Conservation (phyloP, 2,329 filamentous ascomycete genomes). For the Beauveria asiatica region DNA sequence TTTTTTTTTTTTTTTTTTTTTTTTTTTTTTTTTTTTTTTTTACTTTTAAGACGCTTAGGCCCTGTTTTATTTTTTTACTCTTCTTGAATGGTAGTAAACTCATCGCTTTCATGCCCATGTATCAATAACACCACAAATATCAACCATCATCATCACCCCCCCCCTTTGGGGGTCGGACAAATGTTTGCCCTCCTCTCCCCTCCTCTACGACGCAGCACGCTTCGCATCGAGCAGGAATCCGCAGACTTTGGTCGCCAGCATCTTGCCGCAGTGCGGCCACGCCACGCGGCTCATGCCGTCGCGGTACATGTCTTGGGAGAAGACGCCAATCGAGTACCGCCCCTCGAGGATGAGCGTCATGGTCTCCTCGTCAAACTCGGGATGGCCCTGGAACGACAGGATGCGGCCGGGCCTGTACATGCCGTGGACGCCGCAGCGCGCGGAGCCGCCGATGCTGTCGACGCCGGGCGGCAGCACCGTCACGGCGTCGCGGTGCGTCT, state of each 20-base stretch:
- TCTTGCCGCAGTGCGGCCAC: constrained; percentile 2
- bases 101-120: constrained; percentile 3
- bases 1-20: not conserved
- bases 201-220: not conserved
- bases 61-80: constrained; percentile 1
- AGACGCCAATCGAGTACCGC: constrained; percentile 20
- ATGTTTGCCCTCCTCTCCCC: no score
- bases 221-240: constrained; percentile 1
- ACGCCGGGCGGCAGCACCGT: constrained; percentile 29
- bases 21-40: not conserved
- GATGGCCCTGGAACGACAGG: constrained; percentile 39
- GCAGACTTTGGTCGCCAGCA: constrained; percentile 8
- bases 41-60: not conserved
- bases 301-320: constrained; percentile 19
- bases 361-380: constrained; percentile 34
- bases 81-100: not conserved
- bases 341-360: constrained; percentile 28
- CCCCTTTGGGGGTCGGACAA: no score
- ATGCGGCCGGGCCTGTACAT: constrained; percentile 31
- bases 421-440: constrained; percentile 33
- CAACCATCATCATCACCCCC: not conserved
- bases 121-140: not conserved
- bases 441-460: constrained; percentile 32
- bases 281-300: constrained; percentile 20
- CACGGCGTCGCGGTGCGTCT: constrained; percentile 41